phyloP scores from a whole-genome alignment of 345 rosid genomes.

The Gossypium stocksii region DNA sequence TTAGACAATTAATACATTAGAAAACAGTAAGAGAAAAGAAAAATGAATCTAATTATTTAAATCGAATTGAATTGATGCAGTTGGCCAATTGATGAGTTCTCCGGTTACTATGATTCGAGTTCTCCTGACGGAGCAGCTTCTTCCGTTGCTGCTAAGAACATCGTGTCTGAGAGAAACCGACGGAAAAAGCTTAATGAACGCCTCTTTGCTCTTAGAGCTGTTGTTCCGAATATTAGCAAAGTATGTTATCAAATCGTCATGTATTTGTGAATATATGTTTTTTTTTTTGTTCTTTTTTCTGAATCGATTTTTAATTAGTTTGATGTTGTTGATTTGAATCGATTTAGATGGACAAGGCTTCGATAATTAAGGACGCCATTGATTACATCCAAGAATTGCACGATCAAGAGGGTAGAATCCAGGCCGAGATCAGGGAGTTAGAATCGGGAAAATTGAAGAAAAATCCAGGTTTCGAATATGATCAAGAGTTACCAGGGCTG shows the following conservation, averaged over 20 bases:
- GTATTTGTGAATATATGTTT: too few relatives aligned
- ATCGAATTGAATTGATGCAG: constrained; percentile 22
- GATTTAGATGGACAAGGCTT: constrained; percentile 95
- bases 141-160: constrained; percentile 77
- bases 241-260: neutral
- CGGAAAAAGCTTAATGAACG: constrained; percentile 88
- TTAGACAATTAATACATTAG: neutral
- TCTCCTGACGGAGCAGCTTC: constrained; percentile 90
- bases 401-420: constrained; percentile 64
- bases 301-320: neutral
- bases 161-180: constrained; percentile 81
- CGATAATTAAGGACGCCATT: constrained; percentile 94
- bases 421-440: constrained; percentile 64
- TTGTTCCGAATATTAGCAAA: constrained; percentile 94
- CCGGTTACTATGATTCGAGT: constrained; percentile 81
- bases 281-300: too few relatives aligned
- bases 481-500: constrained; percentile 54
- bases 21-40: neutral
- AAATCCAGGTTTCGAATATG: constrained; percentile 39
- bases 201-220: constrained; percentile 82
- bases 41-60: neutral
- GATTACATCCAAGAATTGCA: constrained; percentile 82
- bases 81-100: constrained; percentile 52
- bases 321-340: neutral
- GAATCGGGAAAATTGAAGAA: constrained; percentile 49